Base-by-base conservation (phyloP, 2,329 filamentous ascomycete species). In the Juglanconis juglandina region DNA sequence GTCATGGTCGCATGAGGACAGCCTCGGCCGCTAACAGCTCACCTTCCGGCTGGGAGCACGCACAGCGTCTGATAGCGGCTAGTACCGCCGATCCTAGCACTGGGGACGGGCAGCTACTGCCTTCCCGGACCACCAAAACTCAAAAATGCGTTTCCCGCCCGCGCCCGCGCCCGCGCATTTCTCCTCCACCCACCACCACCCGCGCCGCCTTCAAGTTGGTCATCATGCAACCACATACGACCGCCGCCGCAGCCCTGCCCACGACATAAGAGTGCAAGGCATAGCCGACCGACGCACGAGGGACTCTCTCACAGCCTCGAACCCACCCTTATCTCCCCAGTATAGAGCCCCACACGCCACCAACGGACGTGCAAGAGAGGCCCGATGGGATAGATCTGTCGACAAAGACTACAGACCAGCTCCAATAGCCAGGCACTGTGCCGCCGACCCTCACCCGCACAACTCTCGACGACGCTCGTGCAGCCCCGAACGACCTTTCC, bases 171-270 rank as follows among this genome's bases (percentile, higher is more conserved):
- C 64, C 60, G 47, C 53, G 58, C 54, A 55, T 60, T 52, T 54
- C 54, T 67, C 64, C 63, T 65, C 65, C 51, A 63, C 66, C 66
- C 54, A 30, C 4, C 24, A 32, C 17, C 39, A 49, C 33, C 39
- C 50, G 57, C 51, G 37, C 44, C 50, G 50, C 44, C 50, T 49
- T 60, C 64, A 50, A 56, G 66, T 68, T 68, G 72, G 72, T 69
- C 68, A 77, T 74, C 73, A 69, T 73, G 72, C 72, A 65, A 75
- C 77, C 73, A 73, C 73, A 72, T 71, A 75, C 71, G 74, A 77
- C 72, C 69, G 69, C 63, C 71, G 67, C 68, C 41, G n/a, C 37
- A 70, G 63, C 64, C 66, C 68, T 66, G 68, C 66, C 65, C 68
- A 70, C 67, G 70, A 73, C 58, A 70, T 66, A 67, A 69, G 68